phyloP scores from a whole-genome alignment of 768 basidiomycete species.

The Trametes meyenii region DNA sequence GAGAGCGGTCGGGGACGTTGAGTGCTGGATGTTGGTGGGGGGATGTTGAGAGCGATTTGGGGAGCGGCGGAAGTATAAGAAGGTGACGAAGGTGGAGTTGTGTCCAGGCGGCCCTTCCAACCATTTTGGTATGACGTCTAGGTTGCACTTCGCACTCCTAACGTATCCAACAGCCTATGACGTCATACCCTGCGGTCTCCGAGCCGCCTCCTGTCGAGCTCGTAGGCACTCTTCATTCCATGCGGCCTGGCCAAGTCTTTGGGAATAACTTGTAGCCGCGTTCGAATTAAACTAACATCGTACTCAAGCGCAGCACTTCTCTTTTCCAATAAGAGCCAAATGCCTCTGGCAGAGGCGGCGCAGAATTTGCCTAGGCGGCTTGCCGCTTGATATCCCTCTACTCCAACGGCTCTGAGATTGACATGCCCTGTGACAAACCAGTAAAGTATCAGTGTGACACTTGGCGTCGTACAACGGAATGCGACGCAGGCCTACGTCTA shows the following conservation, averaged over 20 bases:
- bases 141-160: not conserved
- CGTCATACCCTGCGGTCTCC: not conserved
- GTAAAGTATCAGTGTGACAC: too few relatives aligned
- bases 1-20: not conserved
- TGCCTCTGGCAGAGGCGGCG: too few relatives aligned
- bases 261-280: too few relatives aligned
- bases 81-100: constrained; percentile 8
- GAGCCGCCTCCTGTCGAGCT: not conserved
- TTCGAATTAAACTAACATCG: too few relatives aligned
- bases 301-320: too few relatives aligned
- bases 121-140: constrained; percentile 22
- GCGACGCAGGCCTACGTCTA: too few relatives aligned
- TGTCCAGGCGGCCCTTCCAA: not conserved
- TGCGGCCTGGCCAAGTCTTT: not conserved
- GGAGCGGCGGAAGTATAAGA: constrained; percentile 6
- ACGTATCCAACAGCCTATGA: not conserved
- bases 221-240: not conserved
- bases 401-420: too few relatives aligned
- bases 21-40: not conserved
- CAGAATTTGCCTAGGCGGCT: too few relatives aligned
- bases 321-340: too few relatives aligned
- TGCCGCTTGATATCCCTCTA: too few relatives aligned
- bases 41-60: not conserved
- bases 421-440: too few relatives aligned
- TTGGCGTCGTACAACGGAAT: too few relatives aligned